Conservation (phyloP, 495 filamentous ascomycete species). For the Xylaria longipes region DNA sequence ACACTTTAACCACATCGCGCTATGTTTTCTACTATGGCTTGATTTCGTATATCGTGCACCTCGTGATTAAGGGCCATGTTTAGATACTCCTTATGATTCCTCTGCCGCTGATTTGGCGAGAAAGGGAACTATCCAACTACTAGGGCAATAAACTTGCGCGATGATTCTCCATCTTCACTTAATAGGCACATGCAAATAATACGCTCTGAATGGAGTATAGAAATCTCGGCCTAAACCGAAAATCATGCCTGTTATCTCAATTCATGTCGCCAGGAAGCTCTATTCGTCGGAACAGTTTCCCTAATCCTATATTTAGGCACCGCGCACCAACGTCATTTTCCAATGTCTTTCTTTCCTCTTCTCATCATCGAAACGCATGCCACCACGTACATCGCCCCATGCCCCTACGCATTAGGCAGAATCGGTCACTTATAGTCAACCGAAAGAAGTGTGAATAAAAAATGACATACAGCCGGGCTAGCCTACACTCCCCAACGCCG, state of each 20-base stretch:
- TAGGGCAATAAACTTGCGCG: neutral
- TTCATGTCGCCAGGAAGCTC: neutral
- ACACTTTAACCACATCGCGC: neutral
- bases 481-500: conserved; percentile 20
- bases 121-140: neutral
- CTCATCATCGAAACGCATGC: neutral
- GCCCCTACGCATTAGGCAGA: neutral
- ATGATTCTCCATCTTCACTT: neutral
- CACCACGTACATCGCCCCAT: neutral
- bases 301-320: neutral
- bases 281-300: neutral
- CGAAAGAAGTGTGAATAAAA: neutral
- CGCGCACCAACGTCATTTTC: neutral
- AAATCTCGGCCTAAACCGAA: neutral
- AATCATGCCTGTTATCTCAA: neutral
- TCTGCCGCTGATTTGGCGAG: neutral
- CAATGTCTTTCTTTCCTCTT: neutral
- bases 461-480: neutral
- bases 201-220: neutral
- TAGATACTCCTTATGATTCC: neutral
- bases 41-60: neutral
- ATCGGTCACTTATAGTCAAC: neutral
- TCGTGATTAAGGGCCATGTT: neutral
- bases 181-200: neutral
- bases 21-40: neutral